Conservation (phyloP, 257 asterid genomes). For the Nicotiana paniculata region DNA sequence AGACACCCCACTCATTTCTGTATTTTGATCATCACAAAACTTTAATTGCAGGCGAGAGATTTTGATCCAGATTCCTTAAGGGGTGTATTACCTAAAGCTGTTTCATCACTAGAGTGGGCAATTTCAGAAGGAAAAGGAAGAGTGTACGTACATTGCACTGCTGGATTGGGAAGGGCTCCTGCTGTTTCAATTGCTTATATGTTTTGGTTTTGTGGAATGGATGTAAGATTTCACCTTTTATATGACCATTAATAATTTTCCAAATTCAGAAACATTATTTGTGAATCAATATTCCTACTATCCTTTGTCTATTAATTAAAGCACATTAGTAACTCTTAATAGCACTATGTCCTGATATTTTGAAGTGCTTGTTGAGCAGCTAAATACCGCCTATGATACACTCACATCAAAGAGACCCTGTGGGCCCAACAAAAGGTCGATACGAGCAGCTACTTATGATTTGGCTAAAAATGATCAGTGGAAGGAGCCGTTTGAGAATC, state of each 20-base stretch:
- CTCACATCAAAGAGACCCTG: constrained; percentile 79
- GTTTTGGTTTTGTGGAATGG: constrained; percentile 81
- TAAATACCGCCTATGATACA: constrained; percentile 50
- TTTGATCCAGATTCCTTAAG: constrained; percentile 95
- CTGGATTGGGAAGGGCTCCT: constrained; percentile 96
- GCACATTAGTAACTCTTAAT: not conserved
- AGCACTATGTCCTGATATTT: not conserved
- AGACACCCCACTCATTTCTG: not conserved
- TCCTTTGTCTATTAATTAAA: not conserved
- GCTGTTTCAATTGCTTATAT: constrained; percentile 91
- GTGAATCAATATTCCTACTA: not conserved
- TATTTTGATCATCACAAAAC: not conserved
- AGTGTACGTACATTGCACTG: constrained; percentile 86
- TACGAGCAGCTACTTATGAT: constrained; percentile 86
- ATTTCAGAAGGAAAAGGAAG: constrained; percentile 74
- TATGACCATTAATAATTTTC: not conserved
- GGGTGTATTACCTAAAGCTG: constrained; percentile 64
- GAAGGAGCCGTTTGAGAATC: constrained; percentile 82
- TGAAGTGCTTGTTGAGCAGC: constrained; percentile 35
- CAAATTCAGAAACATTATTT: not conserved
- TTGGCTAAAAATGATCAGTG: constrained; percentile 63
- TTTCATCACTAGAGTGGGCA: constrained; percentile 69
- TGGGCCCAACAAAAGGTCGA: constrained; percentile 77
- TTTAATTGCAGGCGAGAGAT: constrained; percentile 62
- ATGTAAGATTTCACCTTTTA: constrained; percentile 34